Percentiles rank a stretch among this genome's conserved stretches.
Evolutionary conservation across 306 rosid species (phyloP).

Genomic region (Casuarina equisetifolia): DNA sequence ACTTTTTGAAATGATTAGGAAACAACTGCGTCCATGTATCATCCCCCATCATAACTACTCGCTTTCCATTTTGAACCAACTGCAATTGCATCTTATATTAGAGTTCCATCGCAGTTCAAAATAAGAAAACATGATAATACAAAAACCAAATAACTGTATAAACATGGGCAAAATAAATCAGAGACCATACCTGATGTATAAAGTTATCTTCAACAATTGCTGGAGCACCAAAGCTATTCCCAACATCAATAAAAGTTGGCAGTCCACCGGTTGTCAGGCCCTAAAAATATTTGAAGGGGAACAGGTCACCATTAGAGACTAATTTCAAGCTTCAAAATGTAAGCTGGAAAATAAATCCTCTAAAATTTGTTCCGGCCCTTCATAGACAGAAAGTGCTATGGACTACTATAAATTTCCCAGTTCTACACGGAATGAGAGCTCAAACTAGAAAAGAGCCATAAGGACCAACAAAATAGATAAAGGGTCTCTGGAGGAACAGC

Average conservation of each 20-base stretch:
- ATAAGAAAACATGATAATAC: not conserved
- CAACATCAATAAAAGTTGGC: constrained; percentile 96
- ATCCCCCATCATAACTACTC: constrained; percentile 97
- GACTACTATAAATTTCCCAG: not conserved
- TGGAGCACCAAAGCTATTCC: constrained; percentile 96
- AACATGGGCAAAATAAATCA: constrained; percentile 3
- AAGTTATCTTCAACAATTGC: constrained; percentile 86
- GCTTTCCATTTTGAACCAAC: constrained; percentile 89
- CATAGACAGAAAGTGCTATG: not conserved
- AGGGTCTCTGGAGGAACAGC: not conserved
- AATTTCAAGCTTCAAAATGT: not conserved
- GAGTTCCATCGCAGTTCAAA: constrained; percentile 11
- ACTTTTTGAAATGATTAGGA: constrained; percentile 78
- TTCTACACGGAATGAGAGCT: not conserved
- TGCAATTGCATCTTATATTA: constrained; percentile 34
- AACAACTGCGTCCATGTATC: constrained; percentile 98
- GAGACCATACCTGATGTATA: constrained; percentile 55
- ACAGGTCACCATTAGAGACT: not conserved
- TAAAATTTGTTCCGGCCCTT: constrained; percentile 1
- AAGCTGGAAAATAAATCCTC: constrained; percentile 7
- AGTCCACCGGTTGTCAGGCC: constrained; percentile 95
- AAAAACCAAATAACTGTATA: constrained; percentile 13
- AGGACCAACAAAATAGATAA: not conserved
- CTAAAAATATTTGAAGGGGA: constrained; percentile 36
- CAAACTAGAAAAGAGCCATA: not conserved